These are phyloP conservation scores for Fusarium sp. DNA, from an alignment of 2,329 filamentous ascomycete genomes.

Conservation along the genomic window DNA sequence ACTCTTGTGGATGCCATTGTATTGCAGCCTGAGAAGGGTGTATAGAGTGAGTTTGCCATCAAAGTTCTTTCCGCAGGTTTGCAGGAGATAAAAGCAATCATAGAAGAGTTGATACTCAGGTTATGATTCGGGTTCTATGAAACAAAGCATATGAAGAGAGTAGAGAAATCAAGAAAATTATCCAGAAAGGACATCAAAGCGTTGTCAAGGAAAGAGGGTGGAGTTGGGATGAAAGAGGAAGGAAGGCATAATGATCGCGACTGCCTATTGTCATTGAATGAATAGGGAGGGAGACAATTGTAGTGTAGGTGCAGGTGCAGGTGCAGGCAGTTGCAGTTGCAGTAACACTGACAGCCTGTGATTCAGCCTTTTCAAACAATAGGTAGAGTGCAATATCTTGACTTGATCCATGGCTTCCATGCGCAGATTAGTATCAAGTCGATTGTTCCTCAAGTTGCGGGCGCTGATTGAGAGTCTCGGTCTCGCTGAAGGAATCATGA, in stretches of 20 bases:
- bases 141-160: neutral
- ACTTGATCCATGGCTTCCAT: conserved; percentile 14
- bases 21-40: conserved; percentile 11
- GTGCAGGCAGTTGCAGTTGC: neutral
- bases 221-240: neutral
- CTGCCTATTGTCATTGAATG: conserved; percentile 21
- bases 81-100: neutral
- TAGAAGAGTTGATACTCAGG: neutral
- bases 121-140: neutral
- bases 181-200: conserved; percentile 18
- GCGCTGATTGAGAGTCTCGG: conserved; percentile 27
- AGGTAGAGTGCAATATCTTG: conserved; percentile 29
- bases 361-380: conserved; percentile 16
- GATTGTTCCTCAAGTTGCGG: neutral
- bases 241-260: conserved; percentile 4
- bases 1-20: conserved; percentile 16
- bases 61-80: neutral
- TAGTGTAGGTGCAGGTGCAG: conserved; percentile 12
- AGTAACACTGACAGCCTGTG: conserved; percentile 9
- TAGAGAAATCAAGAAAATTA: neutral
- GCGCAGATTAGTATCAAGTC: neutral
- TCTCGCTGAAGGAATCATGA: conserved; percentile 28
- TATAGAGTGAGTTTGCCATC: neutral
- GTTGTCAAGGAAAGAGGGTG: conserved; percentile 7
- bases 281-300: neutral